A percentile compares a stretch with the other conserved stretches of the same genome.
Conservation (phyloP, 164 flowering plant species). For the Magnolia officinalis region DNA sequence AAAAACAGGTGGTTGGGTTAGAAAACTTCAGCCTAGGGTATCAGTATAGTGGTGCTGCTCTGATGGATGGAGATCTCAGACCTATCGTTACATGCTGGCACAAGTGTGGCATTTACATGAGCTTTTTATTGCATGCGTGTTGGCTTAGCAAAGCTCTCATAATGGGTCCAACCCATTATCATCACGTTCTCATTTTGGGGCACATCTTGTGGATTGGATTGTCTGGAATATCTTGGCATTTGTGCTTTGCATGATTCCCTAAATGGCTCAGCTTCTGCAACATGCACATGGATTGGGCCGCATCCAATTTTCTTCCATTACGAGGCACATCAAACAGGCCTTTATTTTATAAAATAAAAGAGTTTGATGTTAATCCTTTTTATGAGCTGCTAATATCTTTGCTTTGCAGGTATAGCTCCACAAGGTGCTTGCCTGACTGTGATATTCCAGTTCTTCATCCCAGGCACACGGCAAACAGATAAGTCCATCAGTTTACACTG, state of each 20-base stretch:
- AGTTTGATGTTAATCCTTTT: background rate
- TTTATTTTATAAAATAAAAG: background rate
- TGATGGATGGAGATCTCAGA: too few species aligned
- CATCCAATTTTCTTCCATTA: background rate
- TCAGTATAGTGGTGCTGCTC: too few species aligned
- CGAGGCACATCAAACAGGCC: too few species aligned
- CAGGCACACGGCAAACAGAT: conserved; percentile 78
- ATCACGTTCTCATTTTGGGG: background rate
- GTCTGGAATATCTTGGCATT: background rate
- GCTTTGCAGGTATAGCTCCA: conserved; percentile 41
- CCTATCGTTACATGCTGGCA: too few species aligned
- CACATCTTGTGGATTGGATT: too few species aligned
- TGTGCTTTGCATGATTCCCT: background rate
- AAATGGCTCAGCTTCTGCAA: background rate
- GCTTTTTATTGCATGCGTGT: too few species aligned
- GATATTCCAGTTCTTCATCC: conserved; percentile 90
- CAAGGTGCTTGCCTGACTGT: conserved; percentile 79
- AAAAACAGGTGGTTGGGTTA: too few species aligned
- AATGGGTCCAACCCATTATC: background rate
- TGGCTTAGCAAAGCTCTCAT: too few species aligned
- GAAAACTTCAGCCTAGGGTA: too few species aligned
- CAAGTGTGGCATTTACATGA: too few species aligned
- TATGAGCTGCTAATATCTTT: background rate
- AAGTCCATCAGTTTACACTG: conserved; percentile 92
- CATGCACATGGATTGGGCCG: background rate